phyloP scores from a whole-genome alignment of 441 rosid genomes.

The Euphorbia neoarborescens region DNA sequence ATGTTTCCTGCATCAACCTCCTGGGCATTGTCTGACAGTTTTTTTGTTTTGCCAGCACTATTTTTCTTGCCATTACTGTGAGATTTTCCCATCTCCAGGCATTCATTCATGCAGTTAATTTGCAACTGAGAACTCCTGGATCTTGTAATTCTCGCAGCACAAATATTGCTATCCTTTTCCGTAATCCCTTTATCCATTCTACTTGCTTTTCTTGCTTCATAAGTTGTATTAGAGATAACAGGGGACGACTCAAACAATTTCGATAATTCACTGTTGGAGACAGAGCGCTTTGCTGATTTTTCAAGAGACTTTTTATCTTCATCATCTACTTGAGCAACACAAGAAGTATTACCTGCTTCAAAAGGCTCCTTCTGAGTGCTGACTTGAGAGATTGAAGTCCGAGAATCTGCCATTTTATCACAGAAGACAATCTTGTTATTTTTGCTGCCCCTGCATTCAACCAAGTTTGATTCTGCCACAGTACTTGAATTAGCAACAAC shows the following conservation, averaged over 20 bases:
- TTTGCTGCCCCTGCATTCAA: slow-evolving; percentile 27
- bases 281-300: slow-evolving; percentile 15
- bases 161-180: slow-evolving; percentile 26
- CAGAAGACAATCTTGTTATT: slow-evolving; percentile 25
- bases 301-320: slow-evolving; percentile 19
- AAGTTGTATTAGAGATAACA: slow-evolving; percentile 24
- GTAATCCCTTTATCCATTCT: slow-evolving; percentile 25
- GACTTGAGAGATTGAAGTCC: slow-evolving; percentile 25
- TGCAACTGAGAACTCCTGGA: slow-evolving; percentile 32
- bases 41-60: slow-evolving; percentile 14
- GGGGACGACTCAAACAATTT: slow-evolving; percentile 23
- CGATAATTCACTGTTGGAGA: slow-evolving; percentile 14
- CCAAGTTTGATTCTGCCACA: slow-evolving; percentile 21
- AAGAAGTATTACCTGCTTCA: slow-evolving; percentile 27
- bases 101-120: slow-evolving; percentile 24
- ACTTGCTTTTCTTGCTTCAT: slow-evolving; percentile 25
- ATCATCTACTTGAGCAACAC: slow-evolving; percentile 25
- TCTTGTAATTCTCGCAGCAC: slow-evolving; percentile 32
- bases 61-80: slow-evolving; percentile 18
- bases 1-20: slow-evolving; percentile 7
- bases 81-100: slow-evolving; percentile 19
- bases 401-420: slow-evolving; percentile 35
- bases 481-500: slow-evolving; percentile 12
- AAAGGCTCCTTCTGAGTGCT: slow-evolving; percentile 26
- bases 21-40: slow-evolving; percentile 4